A percentile compares a stretch with the other conserved stretches of the same genome.
phyloP scores from a whole-genome alignment of 345 rosid genomes.

The Nasturtium officinale region DNA sequence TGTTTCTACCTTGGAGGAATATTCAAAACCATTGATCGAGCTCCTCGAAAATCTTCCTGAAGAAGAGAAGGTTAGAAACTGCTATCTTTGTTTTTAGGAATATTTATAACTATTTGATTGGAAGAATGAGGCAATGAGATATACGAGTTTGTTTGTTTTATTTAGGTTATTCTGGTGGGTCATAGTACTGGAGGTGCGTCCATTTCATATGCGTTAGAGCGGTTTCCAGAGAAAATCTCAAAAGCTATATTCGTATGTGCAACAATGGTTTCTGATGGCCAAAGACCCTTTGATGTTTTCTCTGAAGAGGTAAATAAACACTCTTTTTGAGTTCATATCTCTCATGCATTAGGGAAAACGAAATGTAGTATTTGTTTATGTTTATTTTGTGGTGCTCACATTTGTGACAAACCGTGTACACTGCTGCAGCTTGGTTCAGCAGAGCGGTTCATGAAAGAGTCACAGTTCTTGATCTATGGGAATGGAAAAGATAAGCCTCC shows the following conservation, averaged over 20 bases:
- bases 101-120: background rate
- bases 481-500: constrained; percentile 85
- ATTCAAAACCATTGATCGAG: constrained; percentile 75
- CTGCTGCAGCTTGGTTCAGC: constrained; percentile 89
- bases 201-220: constrained; percentile 80
- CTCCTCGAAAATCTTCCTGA: constrained; percentile 67
- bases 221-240: constrained; percentile 69
- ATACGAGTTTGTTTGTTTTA: background rate
- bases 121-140: background rate
- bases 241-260: constrained; percentile 89
- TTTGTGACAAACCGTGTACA: constrained; percentile 18
- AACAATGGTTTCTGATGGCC: constrained; percentile 86
- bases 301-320: constrained; percentile 74
- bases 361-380: background rate
- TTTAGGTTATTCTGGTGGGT: constrained; percentile 85
- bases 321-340: background rate
- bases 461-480: constrained; percentile 80
- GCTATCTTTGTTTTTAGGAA: background rate
- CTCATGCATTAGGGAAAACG: background rate
- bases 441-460: constrained; percentile 81
- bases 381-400: background rate
- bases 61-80: constrained; percentile 74
- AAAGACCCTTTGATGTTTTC: constrained; percentile 91
- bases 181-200: constrained; percentile 95
- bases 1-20: constrained; percentile 74